phyloP scores from a whole-genome alignment of 352 stramenopile species.

The Globisporangium abappressorium region DNA sequence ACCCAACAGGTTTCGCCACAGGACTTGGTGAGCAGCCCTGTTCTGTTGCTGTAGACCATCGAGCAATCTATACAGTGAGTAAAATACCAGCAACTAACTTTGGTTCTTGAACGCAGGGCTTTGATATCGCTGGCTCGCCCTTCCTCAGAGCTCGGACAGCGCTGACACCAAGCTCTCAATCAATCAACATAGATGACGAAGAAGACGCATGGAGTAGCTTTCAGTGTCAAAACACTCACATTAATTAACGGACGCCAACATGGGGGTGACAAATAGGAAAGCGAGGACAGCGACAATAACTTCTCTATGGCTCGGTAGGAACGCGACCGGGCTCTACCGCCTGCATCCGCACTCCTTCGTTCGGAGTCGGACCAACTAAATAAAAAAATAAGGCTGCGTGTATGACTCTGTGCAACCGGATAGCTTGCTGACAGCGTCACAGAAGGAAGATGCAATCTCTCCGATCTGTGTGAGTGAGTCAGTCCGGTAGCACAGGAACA shows the following conservation, averaged over 20 bases:
- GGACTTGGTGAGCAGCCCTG: slow-evolving; percentile 10
- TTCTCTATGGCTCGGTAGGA: slow-evolving; percentile 17
- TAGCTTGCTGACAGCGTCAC: neutral
- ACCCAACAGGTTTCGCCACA: slow-evolving; percentile 9
- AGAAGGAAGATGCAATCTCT: neutral
- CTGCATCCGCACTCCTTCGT: slow-evolving; percentile 20
- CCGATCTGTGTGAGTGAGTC: neutral
- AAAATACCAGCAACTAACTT: neutral
- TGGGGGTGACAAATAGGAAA: slow-evolving; percentile 11
- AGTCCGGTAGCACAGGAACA: neutral
- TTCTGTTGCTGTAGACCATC: too few species aligned
- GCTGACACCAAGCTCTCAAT: neutral
- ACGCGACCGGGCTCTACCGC: neutral
- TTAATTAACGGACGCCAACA: slow-evolving; percentile 17
- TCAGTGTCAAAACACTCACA: slow-evolving; percentile 12
- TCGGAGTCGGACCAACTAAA: slow-evolving; percentile 20
- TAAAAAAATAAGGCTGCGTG: slow-evolving; percentile 14
- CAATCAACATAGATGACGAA: neutral
- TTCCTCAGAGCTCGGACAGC: neutral
- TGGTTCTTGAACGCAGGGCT: slow-evolving; percentile 3
- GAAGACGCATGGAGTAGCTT: neutral
- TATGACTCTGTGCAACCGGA: neutral
- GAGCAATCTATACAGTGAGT: neutral
- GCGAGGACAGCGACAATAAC: slow-evolving; percentile 9
- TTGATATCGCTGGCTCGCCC: neutral